Evolutionary conservation across 2,329 filamentous ascomycete species (phyloP).

Genomic region (Pyricularia pennisetigena): DNA sequence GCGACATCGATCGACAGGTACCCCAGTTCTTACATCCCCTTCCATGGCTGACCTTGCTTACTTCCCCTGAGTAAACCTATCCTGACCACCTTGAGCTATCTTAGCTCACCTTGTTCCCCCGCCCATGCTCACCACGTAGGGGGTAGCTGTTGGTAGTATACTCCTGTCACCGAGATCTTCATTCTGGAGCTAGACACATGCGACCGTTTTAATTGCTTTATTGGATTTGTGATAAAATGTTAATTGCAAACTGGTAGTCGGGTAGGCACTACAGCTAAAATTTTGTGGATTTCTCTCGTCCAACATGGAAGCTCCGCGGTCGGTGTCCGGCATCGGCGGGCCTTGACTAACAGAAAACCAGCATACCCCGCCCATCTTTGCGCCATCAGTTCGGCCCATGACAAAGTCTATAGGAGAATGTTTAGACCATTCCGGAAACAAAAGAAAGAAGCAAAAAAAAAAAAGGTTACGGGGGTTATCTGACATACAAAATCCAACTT

Average conservation of each 20-base stretch:
- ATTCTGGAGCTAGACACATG: neutral
- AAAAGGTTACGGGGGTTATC: neutral
- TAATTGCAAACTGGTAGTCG: neutral
- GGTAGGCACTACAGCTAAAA: neutral
- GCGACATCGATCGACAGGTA: neutral
- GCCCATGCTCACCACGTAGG: neutral
- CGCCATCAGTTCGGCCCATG: neutral
- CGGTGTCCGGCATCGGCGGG: neutral
- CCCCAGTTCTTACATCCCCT: neutral
- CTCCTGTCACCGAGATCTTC: neutral
- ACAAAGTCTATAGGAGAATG: neutral
- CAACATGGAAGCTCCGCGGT: neutral
- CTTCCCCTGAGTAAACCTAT: neutral
- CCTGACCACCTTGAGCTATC: neutral
- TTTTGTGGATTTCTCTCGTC: neutral
- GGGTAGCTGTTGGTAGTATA: neutral
- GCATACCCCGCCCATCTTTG: neutral
- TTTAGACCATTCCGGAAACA: neutral
- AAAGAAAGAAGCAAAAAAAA: no score
- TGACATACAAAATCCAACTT: neutral
- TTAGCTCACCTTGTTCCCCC: neutral
- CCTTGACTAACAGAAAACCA: neutral
- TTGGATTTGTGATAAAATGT: neutral
- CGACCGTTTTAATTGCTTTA: neutral
- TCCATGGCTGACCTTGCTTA: neutral